Percentiles rank a stretch among this genome's conserved stretches.
These are phyloP conservation scores for Debaryomycetaceae sp. DNA, from an alignment of 1,139 yeast genomes.

Conservation along the genomic window DNA sequence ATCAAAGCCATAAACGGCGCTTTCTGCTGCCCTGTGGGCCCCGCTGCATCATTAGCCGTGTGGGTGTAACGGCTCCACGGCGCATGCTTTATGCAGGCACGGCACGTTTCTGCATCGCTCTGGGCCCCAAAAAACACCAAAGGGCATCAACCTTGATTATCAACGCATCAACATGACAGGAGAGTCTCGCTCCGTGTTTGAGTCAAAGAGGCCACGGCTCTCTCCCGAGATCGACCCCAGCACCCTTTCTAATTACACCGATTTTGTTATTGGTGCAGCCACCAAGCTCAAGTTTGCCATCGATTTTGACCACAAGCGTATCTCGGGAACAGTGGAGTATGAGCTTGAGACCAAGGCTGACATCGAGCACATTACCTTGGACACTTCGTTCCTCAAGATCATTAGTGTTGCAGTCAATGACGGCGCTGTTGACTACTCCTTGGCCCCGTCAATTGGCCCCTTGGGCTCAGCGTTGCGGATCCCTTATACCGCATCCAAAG, in stretches of 20 bases:
- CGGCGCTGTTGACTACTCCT: constrained; percentile 23
- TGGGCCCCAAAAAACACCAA: no score
- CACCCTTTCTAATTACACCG: constrained; percentile 35
- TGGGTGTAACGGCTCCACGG: constrained; percentile 9
- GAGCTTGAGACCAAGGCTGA: constrained; percentile 24
- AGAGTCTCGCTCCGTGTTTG: no score
- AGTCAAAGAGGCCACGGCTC: constrained; percentile 24
- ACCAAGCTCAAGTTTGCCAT: constrained; percentile 54
- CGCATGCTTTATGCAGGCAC: constrained; percentile 6
- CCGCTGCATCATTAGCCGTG: neutral
- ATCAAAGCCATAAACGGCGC: no score
- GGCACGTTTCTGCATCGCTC: no score
- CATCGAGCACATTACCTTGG: constrained; percentile 47
- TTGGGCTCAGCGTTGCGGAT: constrained; percentile 63
- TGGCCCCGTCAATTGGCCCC: constrained; percentile 52
- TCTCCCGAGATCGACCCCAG: constrained; percentile 53
- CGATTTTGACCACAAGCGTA: constrained; percentile 47
- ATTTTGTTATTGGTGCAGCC: constrained; percentile 24
- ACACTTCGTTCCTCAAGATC: constrained; percentile 62
- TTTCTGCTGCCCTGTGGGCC: neutral
- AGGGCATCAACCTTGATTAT: no score
- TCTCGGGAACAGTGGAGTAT: constrained; percentile 56
- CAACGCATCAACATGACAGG: no score
- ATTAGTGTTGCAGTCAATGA: constrained; percentile 41
- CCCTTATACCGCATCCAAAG: constrained; percentile 11